Conservation (phyloP, 306 rosid genomes). For the Medicago arabica region DNA sequence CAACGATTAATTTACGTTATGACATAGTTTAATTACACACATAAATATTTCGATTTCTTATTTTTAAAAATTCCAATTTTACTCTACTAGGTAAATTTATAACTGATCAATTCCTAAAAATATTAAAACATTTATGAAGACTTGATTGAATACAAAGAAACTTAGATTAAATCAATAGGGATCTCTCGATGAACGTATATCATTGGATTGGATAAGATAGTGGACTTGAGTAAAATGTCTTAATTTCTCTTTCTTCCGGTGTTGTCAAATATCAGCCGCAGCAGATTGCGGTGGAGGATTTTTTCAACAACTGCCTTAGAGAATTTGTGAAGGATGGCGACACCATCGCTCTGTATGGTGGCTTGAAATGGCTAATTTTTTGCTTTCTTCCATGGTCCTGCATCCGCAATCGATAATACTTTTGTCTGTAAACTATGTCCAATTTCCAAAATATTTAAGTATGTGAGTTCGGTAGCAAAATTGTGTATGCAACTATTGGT, state of each 20-base stretch:
- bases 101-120: conserved; percentile 13
- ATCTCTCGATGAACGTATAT: not conserved
- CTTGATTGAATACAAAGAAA: conserved; percentile 12
- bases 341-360: not conserved
- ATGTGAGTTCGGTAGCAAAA: not conserved
- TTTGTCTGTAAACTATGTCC: conserved; percentile 1
- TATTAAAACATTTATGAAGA: not conserved
- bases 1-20: too few relatives aligned
- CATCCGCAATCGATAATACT: not conserved
- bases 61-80: not conserved
- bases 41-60: too few relatives aligned
- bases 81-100: not conserved
- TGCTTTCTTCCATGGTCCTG: not conserved
- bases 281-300: not conserved
- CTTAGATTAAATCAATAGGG: not conserved
- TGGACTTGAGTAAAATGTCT: not conserved
- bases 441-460: not conserved
- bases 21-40: too few relatives aligned
- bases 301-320: not conserved
- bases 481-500: not conserved
- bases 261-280: not conserved
- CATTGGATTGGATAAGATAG: not conserved
- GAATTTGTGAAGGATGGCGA: too few relatives aligned
- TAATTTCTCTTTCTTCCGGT: conserved; percentile 4
- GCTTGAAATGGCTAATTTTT: not conserved